Percentiles rank a stretch among this genome's conserved stretches.
Evolutionary conservation across 768 basidiomycete species (phyloP).

Genomic region (Porphyrellus cyaneotinctus): DNA sequence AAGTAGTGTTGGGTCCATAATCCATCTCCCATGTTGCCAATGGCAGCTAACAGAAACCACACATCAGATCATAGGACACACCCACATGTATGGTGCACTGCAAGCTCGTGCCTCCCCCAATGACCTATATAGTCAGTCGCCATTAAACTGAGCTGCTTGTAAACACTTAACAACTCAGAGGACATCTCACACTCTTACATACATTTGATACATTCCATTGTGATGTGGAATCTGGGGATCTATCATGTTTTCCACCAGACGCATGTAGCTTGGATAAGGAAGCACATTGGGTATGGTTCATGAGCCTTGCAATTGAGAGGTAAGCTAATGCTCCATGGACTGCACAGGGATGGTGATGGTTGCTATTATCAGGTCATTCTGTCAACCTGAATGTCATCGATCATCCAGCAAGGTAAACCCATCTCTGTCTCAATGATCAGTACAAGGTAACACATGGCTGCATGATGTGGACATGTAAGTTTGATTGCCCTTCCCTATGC

Average conservation of each 20-base stretch:
- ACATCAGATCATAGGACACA: neutral
- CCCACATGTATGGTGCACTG: neutral
- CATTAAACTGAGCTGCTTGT: conserved; percentile 11
- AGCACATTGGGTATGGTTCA: conserved; percentile 36
- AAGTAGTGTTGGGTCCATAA: too few relatives aligned
- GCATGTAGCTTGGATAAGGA: conserved; percentile 11
- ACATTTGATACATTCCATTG: conserved; percentile 21
- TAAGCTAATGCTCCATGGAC: neutral
- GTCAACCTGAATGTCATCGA: too few relatives aligned
- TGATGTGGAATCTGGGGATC: conserved; percentile 14
- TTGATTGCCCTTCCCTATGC: neutral
- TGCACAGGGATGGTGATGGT: neutral
- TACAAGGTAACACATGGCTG: conserved; percentile 43
- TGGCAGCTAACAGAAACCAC: too few relatives aligned
- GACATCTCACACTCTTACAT: conserved; percentile 19
- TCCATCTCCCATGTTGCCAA: too few relatives aligned
- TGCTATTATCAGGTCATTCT: conserved; percentile 22
- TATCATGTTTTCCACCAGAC: conserved; percentile 11
- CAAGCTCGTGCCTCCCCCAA: neutral
- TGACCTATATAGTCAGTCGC: neutral
- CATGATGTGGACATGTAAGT: conserved; percentile 45
- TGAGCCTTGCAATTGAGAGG: conserved; percentile 34
- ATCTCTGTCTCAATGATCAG: too few relatives aligned
- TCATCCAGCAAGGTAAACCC: too few relatives aligned
- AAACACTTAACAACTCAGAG: conserved; percentile 19